Evolutionary conservation across 352 stramenopile genomes (phyloP).

Genomic region (Phytophthora europaea): DNA sequence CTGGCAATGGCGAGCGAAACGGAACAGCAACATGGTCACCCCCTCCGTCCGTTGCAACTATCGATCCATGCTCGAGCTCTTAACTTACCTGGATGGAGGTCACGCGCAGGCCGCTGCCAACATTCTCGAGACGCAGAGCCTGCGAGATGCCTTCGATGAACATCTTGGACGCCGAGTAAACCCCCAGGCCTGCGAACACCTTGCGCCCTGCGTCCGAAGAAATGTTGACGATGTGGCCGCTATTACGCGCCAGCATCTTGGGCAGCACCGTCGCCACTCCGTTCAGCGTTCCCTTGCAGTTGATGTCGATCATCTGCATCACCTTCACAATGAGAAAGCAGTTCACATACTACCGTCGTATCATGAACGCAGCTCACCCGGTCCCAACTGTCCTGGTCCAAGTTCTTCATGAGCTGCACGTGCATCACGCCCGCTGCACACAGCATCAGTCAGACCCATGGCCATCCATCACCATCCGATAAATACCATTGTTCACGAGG

Average conservation of each 20-base stretch:
- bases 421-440: constrained; percentile 91
- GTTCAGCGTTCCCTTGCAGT: constrained; percentile 93
- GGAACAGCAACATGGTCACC: not conserved
- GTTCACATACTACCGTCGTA: not conserved
- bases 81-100: constrained; percentile 75
- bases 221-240: constrained; percentile 85
- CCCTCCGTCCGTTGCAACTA: not conserved
- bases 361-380: constrained; percentile 15
- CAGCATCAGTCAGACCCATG: not conserved
- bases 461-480: constrained; percentile 1
- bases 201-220: constrained; percentile 81
- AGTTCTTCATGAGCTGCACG: constrained; percentile 90
- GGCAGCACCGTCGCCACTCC: constrained; percentile 75
- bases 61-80: not conserved
- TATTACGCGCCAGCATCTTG: constrained; percentile 76
- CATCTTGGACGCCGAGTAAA: constrained; percentile 92
- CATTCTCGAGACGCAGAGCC: constrained; percentile 80
- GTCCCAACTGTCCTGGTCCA: constrained; percentile 91
- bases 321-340: not conserved
- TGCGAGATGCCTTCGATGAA: constrained; percentile 92
- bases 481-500: constrained; percentile 84
- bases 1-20: constrained; percentile 24
- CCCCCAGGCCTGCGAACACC: constrained; percentile 75
- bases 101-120: constrained; percentile 86
- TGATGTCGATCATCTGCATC: constrained; percentile 86